Evolutionary conservation across 768 basidiomycete species (phyloP).

Genomic region (Leccinum obscurum): DNA sequence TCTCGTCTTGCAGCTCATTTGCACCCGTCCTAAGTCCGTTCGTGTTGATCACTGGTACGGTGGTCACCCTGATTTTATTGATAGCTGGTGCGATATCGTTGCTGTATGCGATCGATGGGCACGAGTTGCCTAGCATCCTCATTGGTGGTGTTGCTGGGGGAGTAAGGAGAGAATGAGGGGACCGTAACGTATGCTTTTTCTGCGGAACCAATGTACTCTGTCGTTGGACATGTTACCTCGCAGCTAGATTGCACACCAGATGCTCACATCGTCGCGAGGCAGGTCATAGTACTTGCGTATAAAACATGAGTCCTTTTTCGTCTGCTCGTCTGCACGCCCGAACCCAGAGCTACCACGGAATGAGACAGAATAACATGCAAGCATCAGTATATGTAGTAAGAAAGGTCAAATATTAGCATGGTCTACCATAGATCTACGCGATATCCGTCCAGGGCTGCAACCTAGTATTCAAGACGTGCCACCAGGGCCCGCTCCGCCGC

Average conservation of each 20-base stretch:
- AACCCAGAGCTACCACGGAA: too few species aligned
- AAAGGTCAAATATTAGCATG: not conserved
- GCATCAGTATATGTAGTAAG: too few species aligned
- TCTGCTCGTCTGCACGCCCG: too few species aligned
- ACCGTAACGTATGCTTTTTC: not conserved
- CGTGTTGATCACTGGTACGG: conserved; percentile 69
- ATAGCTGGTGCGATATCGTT: conserved; percentile 67
- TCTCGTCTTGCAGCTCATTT: not conserved
- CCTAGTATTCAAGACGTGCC: not conserved
- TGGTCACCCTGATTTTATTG: conserved; percentile 61
- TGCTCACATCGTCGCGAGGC: too few species aligned
- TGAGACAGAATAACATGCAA: not conserved
- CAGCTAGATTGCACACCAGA: conserved; percentile 1
- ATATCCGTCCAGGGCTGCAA: too few species aligned
- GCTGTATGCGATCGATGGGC: conserved; percentile 58
- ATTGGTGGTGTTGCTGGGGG: conserved; percentile 55
- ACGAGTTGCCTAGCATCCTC: conserved; percentile 73
- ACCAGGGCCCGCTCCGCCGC: not conserved
- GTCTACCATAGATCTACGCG: not conserved
- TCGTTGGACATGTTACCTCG: not conserved
- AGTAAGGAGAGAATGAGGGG: conserved; percentile 50
- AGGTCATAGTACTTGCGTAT: not conserved
- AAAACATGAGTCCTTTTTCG: not conserved
- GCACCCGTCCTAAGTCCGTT: conserved; percentile 53
- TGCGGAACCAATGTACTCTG: conserved; percentile 4